A percentile compares a stretch with the other conserved stretches of the same genome.
Evolutionary conservation across 2,329 filamentous ascomycete genomes (phyloP).

Genomic region (Arthrobotrys iridis): DNA sequence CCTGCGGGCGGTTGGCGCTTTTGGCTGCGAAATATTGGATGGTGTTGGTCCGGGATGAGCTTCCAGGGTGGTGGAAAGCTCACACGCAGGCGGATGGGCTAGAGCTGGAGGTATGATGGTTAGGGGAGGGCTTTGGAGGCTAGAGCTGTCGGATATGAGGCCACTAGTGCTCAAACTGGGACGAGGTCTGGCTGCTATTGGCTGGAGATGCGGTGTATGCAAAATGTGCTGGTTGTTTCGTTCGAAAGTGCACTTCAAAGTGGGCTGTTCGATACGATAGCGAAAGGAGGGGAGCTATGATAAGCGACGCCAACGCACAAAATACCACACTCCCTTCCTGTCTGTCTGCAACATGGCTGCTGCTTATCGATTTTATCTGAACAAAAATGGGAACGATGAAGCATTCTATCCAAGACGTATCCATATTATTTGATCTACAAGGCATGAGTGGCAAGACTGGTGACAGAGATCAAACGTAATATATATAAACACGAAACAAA

Average conservation of each 20-base stretch:
- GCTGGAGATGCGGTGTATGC: constrained; percentile 20
- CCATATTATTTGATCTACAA: too few relatives aligned
- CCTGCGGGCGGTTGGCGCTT: constrained; percentile 44
- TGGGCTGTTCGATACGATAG: constrained; percentile 22
- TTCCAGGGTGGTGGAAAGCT: constrained; percentile 52
- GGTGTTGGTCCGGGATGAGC: constrained; percentile 40
- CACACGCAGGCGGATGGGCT: constrained; percentile 16
- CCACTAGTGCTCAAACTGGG: constrained; percentile 19
- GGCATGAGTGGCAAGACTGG: too few relatives aligned
- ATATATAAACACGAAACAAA: too few relatives aligned
- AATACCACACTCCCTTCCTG: constrained; percentile 30
- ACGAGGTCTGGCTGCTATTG: constrained; percentile 39
- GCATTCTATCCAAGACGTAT: too few relatives aligned
- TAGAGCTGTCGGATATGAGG: constrained; percentile 17
- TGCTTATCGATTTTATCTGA: too few relatives aligned
- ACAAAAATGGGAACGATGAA: too few relatives aligned
- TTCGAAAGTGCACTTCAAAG: constrained; percentile 27
- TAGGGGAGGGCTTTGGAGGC: constrained; percentile 16
- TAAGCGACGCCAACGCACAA: constrained; percentile 44
- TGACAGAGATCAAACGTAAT: too few relatives aligned
- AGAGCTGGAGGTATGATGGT: constrained; percentile 3
- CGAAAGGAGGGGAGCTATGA: neutral
- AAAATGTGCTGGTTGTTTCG: constrained; percentile 41
- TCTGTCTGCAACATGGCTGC: too few relatives aligned
- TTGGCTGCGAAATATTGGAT: constrained; percentile 55